Base-by-base conservation (phyloP, 805 yeast genomes). In the Lipomyces sp. region DNA sequence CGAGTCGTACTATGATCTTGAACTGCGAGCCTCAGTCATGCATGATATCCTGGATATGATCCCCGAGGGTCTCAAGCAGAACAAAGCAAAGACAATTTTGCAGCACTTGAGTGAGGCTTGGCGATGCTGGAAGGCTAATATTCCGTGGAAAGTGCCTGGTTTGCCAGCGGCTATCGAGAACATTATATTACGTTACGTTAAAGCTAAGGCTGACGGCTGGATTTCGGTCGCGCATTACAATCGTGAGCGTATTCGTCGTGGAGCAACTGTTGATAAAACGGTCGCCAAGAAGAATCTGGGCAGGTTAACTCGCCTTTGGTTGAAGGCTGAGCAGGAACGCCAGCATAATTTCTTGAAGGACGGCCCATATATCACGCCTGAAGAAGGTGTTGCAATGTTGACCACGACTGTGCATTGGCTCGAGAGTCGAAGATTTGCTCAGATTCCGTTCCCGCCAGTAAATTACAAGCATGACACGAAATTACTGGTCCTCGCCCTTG, bases 111-210 rank as follows among this genome's bases (percentile, higher is more conserved):
- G 96, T 75, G 99, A 95, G 77, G 99, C 99, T 0, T 95, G 99
- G 99, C 82, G 99, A 76, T 95, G 98, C 77, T 95, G 99, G 99
- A 95, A 95, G 77, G 99, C 99, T 2, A 94, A 95, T 75, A 89
- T 95, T 65, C 97, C 98, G 0, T 95, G 98, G 98, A 87, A 91
- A 72, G 98, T 95, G 15, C 97, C 97, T 0, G 98, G 98, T 0
- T 81, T 95, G 78, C 99, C 99, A 1, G 89, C 85, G 62, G 98
- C 98, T 0, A 86, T 95, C 33, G 95, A 88, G 71, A 85, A 86
- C 55, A 90, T 95, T 50, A 93, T 95, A 67, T 89, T 90, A 74
- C 85, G 97, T 56, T 95, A 95, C 74, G 88, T 95, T 59, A 89
- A 92, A 74, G 97, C 97, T 0, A 94, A 95, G 76, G 97, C 98